Evolutionary conservation across 176 grass and related monocot genomes (phyloP).

Genomic region (Pontederia paniculata): DNA sequence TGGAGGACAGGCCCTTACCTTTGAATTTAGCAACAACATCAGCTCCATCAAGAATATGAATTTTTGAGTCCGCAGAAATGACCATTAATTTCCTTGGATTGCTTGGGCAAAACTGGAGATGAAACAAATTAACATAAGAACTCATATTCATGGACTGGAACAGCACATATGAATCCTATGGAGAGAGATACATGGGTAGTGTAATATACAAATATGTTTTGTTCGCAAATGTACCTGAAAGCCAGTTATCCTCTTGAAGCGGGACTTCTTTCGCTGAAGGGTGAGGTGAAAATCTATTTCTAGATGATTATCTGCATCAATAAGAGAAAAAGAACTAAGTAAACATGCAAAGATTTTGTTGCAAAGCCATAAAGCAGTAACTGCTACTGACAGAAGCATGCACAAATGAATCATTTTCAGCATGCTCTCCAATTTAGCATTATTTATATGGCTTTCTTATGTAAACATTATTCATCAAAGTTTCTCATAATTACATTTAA

Average conservation of each 20-base stretch:
- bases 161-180: not conserved
- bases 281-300: constrained; percentile 55
- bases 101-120: constrained; percentile 70
- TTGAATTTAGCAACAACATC: constrained; percentile 70
- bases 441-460: no score
- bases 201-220: constrained; percentile 1
- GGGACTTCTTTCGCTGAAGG: constrained; percentile 69
- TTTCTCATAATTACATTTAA: no score
- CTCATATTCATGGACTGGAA: not conserved
- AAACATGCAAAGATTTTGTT: not conserved
- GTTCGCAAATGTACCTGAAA: constrained; percentile 52
- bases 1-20: constrained; percentile 31
- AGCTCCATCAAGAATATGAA: constrained; percentile 63
- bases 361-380: not conserved
- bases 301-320: constrained; percentile 51
- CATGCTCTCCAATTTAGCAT: no score
- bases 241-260: constrained; percentile 75
- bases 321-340: not conserved
- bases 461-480: no score
- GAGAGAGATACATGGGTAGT: not conserved
- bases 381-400: not conserved
- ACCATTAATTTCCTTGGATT: constrained; percentile 80
- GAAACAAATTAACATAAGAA: constrained; percentile 19
- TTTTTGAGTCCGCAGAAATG: constrained; percentile 69
- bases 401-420: not conserved